These are phyloP conservation scores for Nicotiana benthamiana DNA, from an alignment of 257 asterid species.

Conservation along the genomic window DNA sequence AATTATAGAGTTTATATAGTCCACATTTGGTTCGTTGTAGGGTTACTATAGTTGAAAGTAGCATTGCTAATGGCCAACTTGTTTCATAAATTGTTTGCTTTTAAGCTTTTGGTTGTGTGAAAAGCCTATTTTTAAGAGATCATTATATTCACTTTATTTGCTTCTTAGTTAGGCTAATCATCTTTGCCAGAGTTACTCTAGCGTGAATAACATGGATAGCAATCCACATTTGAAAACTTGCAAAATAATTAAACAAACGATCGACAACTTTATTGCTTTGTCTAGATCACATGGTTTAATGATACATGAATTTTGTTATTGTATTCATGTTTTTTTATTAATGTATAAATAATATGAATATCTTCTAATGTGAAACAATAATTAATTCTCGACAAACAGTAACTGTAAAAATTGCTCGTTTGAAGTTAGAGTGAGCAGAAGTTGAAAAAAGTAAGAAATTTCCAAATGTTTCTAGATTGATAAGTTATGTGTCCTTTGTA, in stretches of 20 bases:
- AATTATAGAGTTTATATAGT: neutral
- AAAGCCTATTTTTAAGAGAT: constrained; percentile 1
- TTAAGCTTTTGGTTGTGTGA: neutral
- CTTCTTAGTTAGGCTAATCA: neutral
- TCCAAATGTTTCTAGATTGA: too few species aligned
- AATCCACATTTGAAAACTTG: neutral
- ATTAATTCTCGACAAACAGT: neutral
- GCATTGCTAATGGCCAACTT: neutral
- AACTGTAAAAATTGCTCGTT: neutral
- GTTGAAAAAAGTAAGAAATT: neutral
- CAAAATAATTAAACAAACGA: neutral
- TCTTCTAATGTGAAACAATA: neutral
- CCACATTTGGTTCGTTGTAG: constrained; percentile 1
- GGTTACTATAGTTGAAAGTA: neutral
- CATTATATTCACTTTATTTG: neutral
- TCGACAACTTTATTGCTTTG: neutral
- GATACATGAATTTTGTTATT: neutral
- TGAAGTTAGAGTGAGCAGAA: neutral
- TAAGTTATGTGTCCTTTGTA: too few species aligned
- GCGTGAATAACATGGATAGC: neutral
- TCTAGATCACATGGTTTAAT: neutral
- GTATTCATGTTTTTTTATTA: neutral
- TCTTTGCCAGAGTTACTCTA: neutral
- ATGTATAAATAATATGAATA: neutral
- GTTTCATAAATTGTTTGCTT: neutral